Base-by-base conservation (phyloP, 2,329 filamentous ascomycete species). In the Xylaria sp. region DNA sequence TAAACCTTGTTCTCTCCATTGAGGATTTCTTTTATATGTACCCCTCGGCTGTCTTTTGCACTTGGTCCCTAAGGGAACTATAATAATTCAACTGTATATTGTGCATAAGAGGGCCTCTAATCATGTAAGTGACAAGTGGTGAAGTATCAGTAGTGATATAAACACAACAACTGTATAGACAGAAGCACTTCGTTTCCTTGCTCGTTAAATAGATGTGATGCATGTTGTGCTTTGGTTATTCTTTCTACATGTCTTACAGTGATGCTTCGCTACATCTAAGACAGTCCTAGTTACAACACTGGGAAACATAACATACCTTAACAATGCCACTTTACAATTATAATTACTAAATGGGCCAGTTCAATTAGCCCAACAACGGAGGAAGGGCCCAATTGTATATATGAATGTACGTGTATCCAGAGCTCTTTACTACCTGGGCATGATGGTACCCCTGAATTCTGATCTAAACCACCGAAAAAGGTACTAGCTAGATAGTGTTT, bases 21-120 rank as follows among this genome's bases (percentile, higher is more conserved):
- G 53, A 22, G 42, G 54, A 45, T 31, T 58, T 44, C n/a, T 58
- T 17, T 42, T 42, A 39, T 62, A 49, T 27, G 9, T 47, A 42
- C 13, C 11, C 20, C 15, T 9, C n/a, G 22, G 25, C 22, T 22
- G 6, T 49, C 31, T 39, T 44, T 33, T 39, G 17, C 25, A 39
- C 38, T 47, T n/a, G 31, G 31, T 29, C 29, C 10, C n/a, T 3
- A 5, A 33, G n/a, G n/a, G 27, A 29, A 54, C 15, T 49, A 33
- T 44, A 53, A 53, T 53, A 10, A 1, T n/a, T n/a, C n/a, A 20
- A 25, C 5, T 42, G 11, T n/a, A n/a, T 5, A 29, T 27, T 4
- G 0, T 33, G 5, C 10, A 13, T 22, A 9, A 53, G 4, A 13
- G 10, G 2, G 3, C 4, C 29, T 22, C 20, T 4, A 53, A 15